These are phyloP conservation scores for Clonostachys rhizophaga DNA, from an alignment of 2,329 filamentous ascomycete genomes.

Conservation along the genomic window DNA sequence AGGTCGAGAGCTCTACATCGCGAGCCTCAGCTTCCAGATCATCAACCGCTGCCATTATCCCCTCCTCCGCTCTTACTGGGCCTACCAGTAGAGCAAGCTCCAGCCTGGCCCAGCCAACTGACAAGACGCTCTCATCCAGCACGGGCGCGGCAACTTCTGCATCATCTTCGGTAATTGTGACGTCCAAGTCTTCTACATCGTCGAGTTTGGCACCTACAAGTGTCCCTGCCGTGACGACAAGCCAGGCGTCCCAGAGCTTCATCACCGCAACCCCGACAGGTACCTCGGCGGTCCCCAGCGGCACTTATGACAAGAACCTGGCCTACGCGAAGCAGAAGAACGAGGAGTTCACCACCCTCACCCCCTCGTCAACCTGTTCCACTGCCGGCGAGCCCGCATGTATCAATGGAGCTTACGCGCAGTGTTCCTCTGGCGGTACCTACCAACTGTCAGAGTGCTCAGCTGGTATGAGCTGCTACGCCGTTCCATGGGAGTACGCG, in stretches of 20 bases:
- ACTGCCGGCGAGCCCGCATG: constrained; percentile 42
- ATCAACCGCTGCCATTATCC: too few species aligned
- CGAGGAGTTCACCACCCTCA: constrained; percentile 35
- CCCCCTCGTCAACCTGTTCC: constrained; percentile 38
- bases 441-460: constrained; percentile 36
- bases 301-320: constrained; percentile 38
- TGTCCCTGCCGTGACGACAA: too few species aligned
- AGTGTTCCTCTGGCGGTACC: constrained; percentile 31
- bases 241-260: constrained; percentile 9
- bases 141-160: too few species aligned
- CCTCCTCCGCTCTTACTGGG: too few species aligned
- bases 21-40: too few species aligned
- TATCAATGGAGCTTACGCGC: constrained; percentile 41
- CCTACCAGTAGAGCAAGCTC: too few species aligned
- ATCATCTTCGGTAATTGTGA: too few species aligned
- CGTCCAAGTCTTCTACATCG: too few species aligned
- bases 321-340: constrained; percentile 40
- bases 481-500: constrained; percentile 45
- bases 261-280: constrained; percentile 35
- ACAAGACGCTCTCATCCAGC: too few species aligned
- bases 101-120: too few species aligned
- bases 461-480: constrained; percentile 37
- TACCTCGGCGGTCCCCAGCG: constrained; percentile 32
- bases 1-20: too few species aligned
- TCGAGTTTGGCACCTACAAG: too few species aligned